Evolutionary conservation across 495 filamentous ascomycete species (phyloP).

Genomic region (Parachaetomium inaequale): DNA sequence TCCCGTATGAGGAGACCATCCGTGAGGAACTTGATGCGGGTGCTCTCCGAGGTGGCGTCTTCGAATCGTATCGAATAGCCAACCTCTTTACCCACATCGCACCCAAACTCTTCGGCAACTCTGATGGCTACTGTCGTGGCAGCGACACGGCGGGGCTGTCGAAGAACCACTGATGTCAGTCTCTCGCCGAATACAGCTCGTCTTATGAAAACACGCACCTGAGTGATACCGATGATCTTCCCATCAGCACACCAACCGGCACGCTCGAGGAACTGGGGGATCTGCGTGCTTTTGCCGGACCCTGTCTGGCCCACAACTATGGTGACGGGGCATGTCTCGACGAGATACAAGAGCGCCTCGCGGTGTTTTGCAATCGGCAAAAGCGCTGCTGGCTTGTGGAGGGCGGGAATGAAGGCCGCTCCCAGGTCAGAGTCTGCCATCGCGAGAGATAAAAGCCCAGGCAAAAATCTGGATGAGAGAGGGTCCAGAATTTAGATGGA

Average conservation of each 20-base stretch:
- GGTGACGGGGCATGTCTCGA: slow-evolving; percentile 73
- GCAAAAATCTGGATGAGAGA: not conserved
- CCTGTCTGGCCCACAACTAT: slow-evolving; percentile 90
- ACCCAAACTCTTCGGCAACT: slow-evolving; percentile 91
- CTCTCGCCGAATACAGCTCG: not conserved
- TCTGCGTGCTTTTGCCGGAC: slow-evolving; percentile 85
- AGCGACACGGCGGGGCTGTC: slow-evolving; percentile 82
- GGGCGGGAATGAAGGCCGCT: slow-evolving; percentile 64
- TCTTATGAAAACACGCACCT: slow-evolving; percentile 54
- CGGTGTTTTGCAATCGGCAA: slow-evolving; percentile 76
- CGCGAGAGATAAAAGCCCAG: too few species aligned
- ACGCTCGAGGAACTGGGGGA: slow-evolving; percentile 81
- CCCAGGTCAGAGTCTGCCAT: slow-evolving; percentile 60
- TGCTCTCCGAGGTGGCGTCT: slow-evolving; percentile 83
- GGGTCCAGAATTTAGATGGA: not conserved
- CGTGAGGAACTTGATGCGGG: slow-evolving; percentile 92
- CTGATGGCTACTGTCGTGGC: slow-evolving; percentile 86
- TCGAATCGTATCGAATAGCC: slow-evolving; percentile 97
- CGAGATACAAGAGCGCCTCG: slow-evolving; percentile 67
- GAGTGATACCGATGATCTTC: slow-evolving; percentile 83
- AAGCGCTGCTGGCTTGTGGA: slow-evolving; percentile 73
- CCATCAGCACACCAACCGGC: slow-evolving; percentile 83
- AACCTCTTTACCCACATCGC: slow-evolving; percentile 88
- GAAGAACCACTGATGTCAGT: slow-evolving; percentile 17
- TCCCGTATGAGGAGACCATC: slow-evolving; percentile 94